Conservation (phyloP, 2,329 filamentous ascomycete species). For the Xylaria multiplex region DNA sequence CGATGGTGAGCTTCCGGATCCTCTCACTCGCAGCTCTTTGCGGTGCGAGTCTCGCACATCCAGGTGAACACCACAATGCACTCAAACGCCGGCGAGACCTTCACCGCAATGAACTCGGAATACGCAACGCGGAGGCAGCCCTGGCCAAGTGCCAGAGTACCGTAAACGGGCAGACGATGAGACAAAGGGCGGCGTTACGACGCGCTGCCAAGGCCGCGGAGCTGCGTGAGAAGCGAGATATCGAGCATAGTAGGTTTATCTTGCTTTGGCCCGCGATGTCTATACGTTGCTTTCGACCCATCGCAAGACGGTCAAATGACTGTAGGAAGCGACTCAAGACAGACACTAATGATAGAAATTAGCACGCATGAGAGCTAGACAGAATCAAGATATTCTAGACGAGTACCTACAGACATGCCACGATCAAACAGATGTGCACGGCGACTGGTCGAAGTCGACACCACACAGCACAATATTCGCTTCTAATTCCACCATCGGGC, state of each 20-base stretch:
- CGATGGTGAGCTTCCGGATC: constrained; percentile 29
- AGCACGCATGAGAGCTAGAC: constrained; percentile 39
- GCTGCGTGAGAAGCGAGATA: constrained; percentile 49
- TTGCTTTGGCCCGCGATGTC: not conserved
- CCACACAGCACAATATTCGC: constrained; percentile 38
- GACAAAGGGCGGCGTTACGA: constrained; percentile 49
- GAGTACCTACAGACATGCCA: constrained; percentile 40
- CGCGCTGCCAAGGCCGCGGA: constrained; percentile 49
- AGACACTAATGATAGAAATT: constrained; percentile 17
- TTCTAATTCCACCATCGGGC: constrained; percentile 39
- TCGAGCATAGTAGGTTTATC: constrained; percentile 38
- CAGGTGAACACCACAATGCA: constrained; percentile 50
- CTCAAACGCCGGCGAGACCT: constrained; percentile 45
- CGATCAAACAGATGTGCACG: constrained; percentile 31
- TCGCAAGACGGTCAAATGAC: not conserved
- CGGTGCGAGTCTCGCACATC: constrained; percentile 48
- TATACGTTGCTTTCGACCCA: not conserved
- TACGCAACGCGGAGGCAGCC: constrained; percentile 49
- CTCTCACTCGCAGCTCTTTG: constrained; percentile 30
- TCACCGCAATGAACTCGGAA: constrained; percentile 47
- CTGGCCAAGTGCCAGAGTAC: constrained; percentile 49
- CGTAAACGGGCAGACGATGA: constrained; percentile 50
- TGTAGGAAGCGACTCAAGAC: not conserved
- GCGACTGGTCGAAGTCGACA: constrained; percentile 38
- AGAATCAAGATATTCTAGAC: constrained; percentile 38